These are phyloP conservation scores for Cercospora sojina DNA, from an alignment of 2,329 filamentous ascomycete species.

Conservation along the genomic window DNA sequence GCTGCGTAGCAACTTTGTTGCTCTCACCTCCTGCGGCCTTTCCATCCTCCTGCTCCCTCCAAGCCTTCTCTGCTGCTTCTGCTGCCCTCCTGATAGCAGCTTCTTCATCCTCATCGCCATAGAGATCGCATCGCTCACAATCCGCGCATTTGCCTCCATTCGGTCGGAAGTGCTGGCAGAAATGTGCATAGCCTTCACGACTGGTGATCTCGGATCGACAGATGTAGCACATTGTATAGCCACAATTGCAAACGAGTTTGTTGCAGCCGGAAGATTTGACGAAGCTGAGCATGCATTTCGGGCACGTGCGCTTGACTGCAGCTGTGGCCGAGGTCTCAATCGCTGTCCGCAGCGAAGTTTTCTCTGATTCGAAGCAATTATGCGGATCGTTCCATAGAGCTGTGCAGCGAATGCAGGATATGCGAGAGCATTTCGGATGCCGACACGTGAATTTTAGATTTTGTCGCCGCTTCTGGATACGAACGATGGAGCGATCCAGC, in stretches of 20 bases:
- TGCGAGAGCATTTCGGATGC: conserved; percentile 63
- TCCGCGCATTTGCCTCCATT: conserved; percentile 73
- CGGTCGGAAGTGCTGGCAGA: conserved; percentile 91
- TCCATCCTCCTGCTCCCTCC: conserved; percentile 44
- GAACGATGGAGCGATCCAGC: conserved; percentile 50
- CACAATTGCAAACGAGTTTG: conserved; percentile 92
- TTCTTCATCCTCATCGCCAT: conserved; percentile 51
- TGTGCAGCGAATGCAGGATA: conserved; percentile 77
- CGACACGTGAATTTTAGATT: conserved; percentile 77
- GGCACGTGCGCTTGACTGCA: conserved; percentile 92
- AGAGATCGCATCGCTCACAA: conserved; percentile 63
- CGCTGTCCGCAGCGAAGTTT: conserved; percentile 78
- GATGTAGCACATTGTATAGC: conserved; percentile 97
- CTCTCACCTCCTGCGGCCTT: conserved; percentile 28
- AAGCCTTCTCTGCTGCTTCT: conserved; percentile 46
- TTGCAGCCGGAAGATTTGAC: conserved; percentile 95
- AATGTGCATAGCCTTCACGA: conserved; percentile 82
- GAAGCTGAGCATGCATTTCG: conserved; percentile 84
- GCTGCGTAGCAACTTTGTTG: conserved; percentile 9
- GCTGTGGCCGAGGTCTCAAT: conserved; percentile 92
- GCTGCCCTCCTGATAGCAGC: conserved; percentile 43
- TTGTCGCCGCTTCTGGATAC: conserved; percentile 67
- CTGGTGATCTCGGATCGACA: conserved; percentile 64
- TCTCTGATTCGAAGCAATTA: conserved; percentile 80
- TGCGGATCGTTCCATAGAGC: conserved; percentile 88